These are phyloP conservation scores for Combretum micranthum DNA, from an alignment of 345 rosid species.

Conservation along the genomic window DNA sequence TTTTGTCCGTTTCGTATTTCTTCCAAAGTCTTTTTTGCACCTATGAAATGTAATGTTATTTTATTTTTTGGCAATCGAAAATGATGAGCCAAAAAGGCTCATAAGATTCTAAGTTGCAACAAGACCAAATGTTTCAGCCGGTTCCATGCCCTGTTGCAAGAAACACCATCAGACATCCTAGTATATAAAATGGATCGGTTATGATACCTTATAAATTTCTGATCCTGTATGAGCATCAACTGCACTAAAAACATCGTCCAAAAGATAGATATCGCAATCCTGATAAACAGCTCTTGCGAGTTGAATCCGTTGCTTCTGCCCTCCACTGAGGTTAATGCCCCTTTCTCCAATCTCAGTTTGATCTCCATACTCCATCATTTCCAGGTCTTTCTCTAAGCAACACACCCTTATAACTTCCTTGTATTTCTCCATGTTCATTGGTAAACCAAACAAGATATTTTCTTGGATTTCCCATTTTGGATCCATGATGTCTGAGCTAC, in stretches of 20 bases:
- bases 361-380: slow-evolving; percentile 95
- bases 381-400: slow-evolving; percentile 72
- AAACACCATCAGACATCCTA: too few species aligned
- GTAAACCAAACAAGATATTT: slow-evolving; percentile 79
- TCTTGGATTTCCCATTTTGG: slow-evolving; percentile 78
- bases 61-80: neutral
- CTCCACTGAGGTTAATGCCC: slow-evolving; percentile 95
- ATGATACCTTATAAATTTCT: slow-evolving; percentile 70
- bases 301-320: slow-evolving; percentile 94
- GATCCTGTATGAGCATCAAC: slow-evolving; percentile 98
- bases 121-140: too few species aligned
- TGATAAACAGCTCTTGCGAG: slow-evolving; percentile 93
- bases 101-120: too few species aligned
- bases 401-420: slow-evolving; percentile 65
- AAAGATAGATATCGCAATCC: slow-evolving; percentile 79
- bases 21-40: too few species aligned
- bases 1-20: too few species aligned
- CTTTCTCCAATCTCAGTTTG: slow-evolving; percentile 96
- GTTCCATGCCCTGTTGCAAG: too few species aligned
- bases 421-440: slow-evolving; percentile 58
- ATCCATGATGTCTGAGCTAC: slow-evolving; percentile 98
- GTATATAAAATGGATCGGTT: too few species aligned
- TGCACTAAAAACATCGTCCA: slow-evolving; percentile 92
- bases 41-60: too few species aligned
- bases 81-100: neutral